Base-by-base conservation (phyloP, 345 rosid genomes). In the Isatis tinctoria region DNA sequence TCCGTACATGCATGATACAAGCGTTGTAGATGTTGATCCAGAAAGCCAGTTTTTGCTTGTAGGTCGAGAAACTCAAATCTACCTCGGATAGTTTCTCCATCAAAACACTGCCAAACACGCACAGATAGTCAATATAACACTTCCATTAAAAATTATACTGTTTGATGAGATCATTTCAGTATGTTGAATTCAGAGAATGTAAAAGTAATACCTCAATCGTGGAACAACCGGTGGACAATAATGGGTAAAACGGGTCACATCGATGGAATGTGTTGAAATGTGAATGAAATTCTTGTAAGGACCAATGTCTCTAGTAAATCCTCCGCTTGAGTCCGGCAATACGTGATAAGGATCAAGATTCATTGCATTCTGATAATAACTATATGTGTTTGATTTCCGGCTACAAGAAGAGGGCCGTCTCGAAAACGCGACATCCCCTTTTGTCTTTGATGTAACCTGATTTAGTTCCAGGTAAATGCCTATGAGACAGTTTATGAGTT, bases 21-120 rank as follows among this genome's bases (percentile, higher is more conserved):
- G 97, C 87, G 65, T 90, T 93, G 82, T 89, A 93, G 81, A 87
- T 78, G 41, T 93, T 90, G 79, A 93, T 87, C 97, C 97, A 90
- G 82, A 93, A 93, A 41, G 98, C 96, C 5, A 93, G 84, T 87
- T 90, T 93, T 84, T 93, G 97, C 88, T 90, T 90, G 79, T 90
- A 84, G 66, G 89, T 86, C 83, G 90, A 77, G 83, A 84, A 86
- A 68, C 85, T 80, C 77, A 90, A 79, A 68, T 90, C 93, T 10
- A 85, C 90, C 48, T 76, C 84, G 44, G 90, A 80, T 68, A 93
- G 60, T 76, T 82, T 85, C 43, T 77, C 73, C 87, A 89, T 67
- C 83, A 93, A 70, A 69, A 40, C 83, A 84, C 98, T 92, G 87
- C 33, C 72, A 81, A 40, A 66, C 35, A 73, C 32, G 48, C 33